Base-by-base conservation (phyloP, 148 eudicot species). In the Oxyria digyna region DNA sequence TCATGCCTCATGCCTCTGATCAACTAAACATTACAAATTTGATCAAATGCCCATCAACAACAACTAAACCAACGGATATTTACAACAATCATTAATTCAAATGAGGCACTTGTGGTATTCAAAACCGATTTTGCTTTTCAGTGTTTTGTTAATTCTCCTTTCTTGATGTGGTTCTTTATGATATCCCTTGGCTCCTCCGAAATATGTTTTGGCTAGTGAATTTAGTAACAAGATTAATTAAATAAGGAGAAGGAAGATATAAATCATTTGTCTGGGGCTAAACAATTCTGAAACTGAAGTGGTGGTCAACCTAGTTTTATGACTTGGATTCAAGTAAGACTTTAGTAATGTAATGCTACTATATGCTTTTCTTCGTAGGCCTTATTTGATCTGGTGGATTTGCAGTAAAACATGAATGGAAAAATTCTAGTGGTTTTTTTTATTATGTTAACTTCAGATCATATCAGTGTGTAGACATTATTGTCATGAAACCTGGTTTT, bases 1-100 rank as follows among this genome's bases (percentile, higher is more conserved):
- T 83, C n/a, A n/a, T n/a, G n/a, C n/a, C n/a, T 73, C 81, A 81
- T 86, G 89, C 91, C 80, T 82, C 85, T 87, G 92, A 77, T 85
- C 88, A 89, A 87, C 95, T 87, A 78, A 92, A 85, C 82, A 84
- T 84, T 85, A 87, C 98, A 85, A n/a, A n/a, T n/a, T n/a, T n/a
- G n/a, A n/a, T n/a, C n/a, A n/a, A 82, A 84, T 86, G 91, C 82
- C 89, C 96, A 77, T 87, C 93, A 77, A 78, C 88, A 81, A 78
- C 96, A 84, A 89, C 91, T 89, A n/a, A 93, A 86, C 86, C 91
- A 93, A 89, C 87, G 91, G 89, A 84, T 85, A 85, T 81, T 78
- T 80, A 73, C 92, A 83, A 80, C 97, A 82, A 69, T 78, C 80
- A 77, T 77, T 81, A 74, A 85, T 81, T 84, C 91, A 89, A 89